Percentiles rank a stretch among this genome's conserved stretches.
phyloP scores from a whole-genome alignment of 2,329 filamentous ascomycete genomes.

The Fonsecaea nubica region DNA sequence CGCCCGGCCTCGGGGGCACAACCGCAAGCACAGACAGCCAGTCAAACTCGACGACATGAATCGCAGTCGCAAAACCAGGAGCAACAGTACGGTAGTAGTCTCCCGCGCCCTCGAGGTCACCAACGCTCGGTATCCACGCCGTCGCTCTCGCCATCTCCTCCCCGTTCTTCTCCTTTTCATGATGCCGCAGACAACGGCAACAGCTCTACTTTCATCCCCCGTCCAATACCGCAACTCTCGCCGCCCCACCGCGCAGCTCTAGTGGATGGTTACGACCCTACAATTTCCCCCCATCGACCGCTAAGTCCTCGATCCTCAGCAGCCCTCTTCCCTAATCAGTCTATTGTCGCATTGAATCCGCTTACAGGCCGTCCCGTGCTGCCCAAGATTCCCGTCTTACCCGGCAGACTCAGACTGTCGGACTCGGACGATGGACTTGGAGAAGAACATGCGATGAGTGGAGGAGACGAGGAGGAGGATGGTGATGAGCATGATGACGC shows the following conservation, averaged over 20 bases:
- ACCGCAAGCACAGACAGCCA: constrained; percentile 23
- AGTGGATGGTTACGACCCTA: constrained; percentile 35
- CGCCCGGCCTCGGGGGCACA: constrained; percentile 44
- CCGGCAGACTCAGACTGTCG: constrained; percentile 46
- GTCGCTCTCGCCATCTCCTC: constrained; percentile 32
- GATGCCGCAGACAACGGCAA: constrained; percentile 6
- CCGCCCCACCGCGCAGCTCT: constrained; percentile 23
- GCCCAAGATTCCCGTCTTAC: constrained; percentile 49
- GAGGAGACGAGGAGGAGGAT: constrained; percentile 41
- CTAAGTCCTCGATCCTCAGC: constrained; percentile 35
- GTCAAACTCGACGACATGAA: constrained; percentile 4
- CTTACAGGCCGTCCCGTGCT: constrained; percentile 38
- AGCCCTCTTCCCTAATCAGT: constrained; percentile 34
- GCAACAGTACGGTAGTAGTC: constrained; percentile 2
- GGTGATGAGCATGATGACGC: background rate
- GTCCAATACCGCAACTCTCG: constrained; percentile 17
- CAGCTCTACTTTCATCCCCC: constrained; percentile 13
- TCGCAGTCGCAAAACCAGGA: constrained; percentile 20
- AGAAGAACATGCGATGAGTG: constrained; percentile 55
- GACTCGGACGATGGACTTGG: constrained; percentile 47
- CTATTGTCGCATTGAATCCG: constrained; percentile 39
- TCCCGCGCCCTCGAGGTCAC: constrained; percentile 19
- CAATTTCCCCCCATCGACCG: constrained; percentile 32
- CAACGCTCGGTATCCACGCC: constrained; percentile 33
- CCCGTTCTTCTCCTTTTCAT: constrained; percentile 24